phyloP scores from a whole-genome alignment of 768 basidiomycete species.

The Lanmaoa rubissima region DNA sequence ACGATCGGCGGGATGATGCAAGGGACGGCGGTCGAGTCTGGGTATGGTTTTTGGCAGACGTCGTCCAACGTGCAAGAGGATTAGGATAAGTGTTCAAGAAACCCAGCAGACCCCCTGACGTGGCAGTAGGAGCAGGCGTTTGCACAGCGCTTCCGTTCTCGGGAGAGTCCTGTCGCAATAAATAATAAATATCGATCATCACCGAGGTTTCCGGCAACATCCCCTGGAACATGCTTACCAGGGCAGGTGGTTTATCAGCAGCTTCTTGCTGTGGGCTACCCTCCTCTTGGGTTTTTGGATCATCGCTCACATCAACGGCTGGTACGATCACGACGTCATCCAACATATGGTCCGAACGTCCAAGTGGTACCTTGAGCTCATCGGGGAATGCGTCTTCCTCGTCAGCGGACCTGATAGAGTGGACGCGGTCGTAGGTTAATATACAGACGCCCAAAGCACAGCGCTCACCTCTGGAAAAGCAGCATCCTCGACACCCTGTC shows the following conservation, averaged over 20 bases:
- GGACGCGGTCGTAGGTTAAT: constrained; percentile 1
- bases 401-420: constrained; percentile 45
- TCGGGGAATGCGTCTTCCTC: constrained; percentile 59
- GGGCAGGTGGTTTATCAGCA: constrained; percentile 15
- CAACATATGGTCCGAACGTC: constrained; percentile 57
- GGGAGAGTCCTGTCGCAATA: constrained; percentile 20
- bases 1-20: constrained; percentile 24
- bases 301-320: constrained; percentile 12
- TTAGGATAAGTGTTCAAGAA: constrained; percentile 63
- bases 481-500: constrained; percentile 64
- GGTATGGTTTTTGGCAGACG: constrained; percentile 25
- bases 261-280: constrained; percentile 18
- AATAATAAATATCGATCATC: neutral
- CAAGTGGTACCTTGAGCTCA: constrained; percentile 59
- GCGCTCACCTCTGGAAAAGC: constrained; percentile 60
- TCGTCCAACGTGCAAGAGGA: constrained; percentile 52
- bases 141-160: constrained; percentile 25
- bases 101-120: constrained; percentile 48
- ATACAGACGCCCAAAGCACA: constrained; percentile 2
- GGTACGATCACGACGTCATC: constrained; percentile 35
- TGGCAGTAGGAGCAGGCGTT: constrained; percentile 20
- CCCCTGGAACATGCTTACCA: constrained; percentile 18
- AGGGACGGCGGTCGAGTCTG: constrained; percentile 22
- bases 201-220: neutral
- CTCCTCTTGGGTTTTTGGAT: constrained; percentile 19